Evolutionary conservation across 352 stramenopile species (phyloP).

Genomic region (Phytophthora tentaculata): DNA sequence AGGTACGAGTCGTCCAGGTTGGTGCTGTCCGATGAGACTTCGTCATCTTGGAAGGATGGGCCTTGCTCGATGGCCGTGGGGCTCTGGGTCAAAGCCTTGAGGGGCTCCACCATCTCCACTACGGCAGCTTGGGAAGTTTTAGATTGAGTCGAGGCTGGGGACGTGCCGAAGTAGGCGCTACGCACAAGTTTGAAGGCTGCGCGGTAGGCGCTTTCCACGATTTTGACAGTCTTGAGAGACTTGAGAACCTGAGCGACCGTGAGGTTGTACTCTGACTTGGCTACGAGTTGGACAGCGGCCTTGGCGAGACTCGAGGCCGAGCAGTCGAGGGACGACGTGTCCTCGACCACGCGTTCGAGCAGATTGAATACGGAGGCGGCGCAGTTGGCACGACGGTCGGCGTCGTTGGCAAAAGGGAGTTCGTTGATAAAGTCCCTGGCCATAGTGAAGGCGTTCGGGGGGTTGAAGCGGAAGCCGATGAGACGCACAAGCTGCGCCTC

Average conservation of each 20-base stretch:
- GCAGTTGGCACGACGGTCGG: constrained; percentile 33
- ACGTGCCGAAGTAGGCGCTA: constrained; percentile 33
- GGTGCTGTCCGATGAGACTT: constrained; percentile 2
- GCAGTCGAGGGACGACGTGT: constrained; percentile 42
- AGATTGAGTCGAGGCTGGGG: constrained; percentile 4
- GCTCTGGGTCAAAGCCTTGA: constrained; percentile 40
- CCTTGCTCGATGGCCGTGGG: constrained; percentile 42
- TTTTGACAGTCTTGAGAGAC: constrained; percentile 29
- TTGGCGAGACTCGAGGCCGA: constrained; percentile 53
- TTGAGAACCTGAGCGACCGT: constrained; percentile 27
- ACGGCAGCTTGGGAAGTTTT: constrained; percentile 20
- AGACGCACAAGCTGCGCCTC: constrained; percentile 65
- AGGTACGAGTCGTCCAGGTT: constrained; percentile 32
- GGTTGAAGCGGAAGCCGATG: constrained; percentile 71
- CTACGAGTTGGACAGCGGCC: constrained; percentile 53
- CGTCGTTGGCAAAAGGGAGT: constrained; percentile 32
- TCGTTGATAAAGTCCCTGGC: constrained; percentile 65
- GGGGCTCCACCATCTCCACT: constrained; percentile 26
- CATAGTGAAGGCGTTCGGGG: constrained; percentile 68
- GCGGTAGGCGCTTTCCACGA: constrained; percentile 36
- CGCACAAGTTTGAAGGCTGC: constrained; percentile 47
- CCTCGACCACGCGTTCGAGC: constrained; percentile 46
- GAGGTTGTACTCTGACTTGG: constrained; percentile 43
- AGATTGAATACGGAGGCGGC: constrained; percentile 47
- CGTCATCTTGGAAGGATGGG: constrained; percentile 17